Evolutionary conservation across 371 early-diverging fungal genomes (phyloP).

Genomic region (Saksenaea vasiformis): DNA sequence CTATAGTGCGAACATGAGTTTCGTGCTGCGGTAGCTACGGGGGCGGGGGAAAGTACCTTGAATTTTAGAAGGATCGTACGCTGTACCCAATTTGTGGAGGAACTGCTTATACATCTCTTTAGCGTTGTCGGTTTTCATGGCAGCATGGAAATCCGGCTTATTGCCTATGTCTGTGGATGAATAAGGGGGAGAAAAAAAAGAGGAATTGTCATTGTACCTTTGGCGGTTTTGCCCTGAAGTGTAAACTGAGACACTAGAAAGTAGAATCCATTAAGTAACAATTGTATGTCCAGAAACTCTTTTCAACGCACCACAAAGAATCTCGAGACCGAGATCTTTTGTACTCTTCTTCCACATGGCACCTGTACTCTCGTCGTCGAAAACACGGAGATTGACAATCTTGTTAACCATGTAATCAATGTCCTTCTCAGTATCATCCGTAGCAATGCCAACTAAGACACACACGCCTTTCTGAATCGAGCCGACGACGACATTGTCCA

Average conservation of each 20-base stretch:
- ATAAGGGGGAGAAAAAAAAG: constrained; percentile 1
- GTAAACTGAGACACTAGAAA: constrained; percentile 83
- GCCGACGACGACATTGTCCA: constrained; percentile 67
- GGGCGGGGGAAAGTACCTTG: constrained; percentile 53
- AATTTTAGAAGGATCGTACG: constrained; percentile 65
- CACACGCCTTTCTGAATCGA: constrained; percentile 76
- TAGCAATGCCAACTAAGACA: constrained; percentile 74
- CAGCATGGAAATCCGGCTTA: constrained; percentile 89
- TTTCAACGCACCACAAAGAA: constrained; percentile 66
- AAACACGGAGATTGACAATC: constrained; percentile 75
- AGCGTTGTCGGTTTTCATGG: constrained; percentile 77
- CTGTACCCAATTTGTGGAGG: constrained; percentile 64
- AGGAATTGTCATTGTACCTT: constrained; percentile 55
- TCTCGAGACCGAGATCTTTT: constrained; percentile 67
- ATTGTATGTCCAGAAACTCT: neutral
- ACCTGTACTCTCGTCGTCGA: constrained; percentile 58
- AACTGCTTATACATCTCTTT: constrained; percentile 74
- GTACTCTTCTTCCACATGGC: constrained; percentile 78
- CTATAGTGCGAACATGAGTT: constrained; percentile 29
- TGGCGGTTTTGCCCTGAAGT: constrained; percentile 70
- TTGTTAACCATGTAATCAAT: constrained; percentile 75
- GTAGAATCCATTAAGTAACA: too few species aligned
- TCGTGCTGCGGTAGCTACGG: neutral
- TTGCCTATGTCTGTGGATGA: constrained; percentile 39
- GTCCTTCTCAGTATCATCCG: constrained; percentile 74